Evolutionary conservation across 306 rosid genomes (phyloP).

Genomic region (Citrullus colocynthis): DNA sequence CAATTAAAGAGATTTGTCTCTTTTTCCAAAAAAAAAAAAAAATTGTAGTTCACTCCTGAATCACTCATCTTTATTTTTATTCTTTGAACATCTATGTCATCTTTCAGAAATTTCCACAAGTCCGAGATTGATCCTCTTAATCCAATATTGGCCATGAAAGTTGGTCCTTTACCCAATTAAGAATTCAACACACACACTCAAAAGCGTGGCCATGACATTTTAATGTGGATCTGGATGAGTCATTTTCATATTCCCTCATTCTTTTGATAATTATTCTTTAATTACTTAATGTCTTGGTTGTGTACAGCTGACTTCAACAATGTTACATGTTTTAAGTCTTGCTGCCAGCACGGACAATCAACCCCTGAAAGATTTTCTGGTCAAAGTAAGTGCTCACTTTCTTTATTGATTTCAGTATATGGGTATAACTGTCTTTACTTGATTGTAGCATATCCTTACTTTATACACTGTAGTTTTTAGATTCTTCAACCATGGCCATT

Average conservation of each 20-base stretch:
- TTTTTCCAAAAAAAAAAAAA: background rate
- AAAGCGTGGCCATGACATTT: background rate
- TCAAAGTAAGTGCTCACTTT: slow-evolving; percentile 38
- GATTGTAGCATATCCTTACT: background rate
- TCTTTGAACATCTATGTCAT: background rate
- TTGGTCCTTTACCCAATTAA: background rate
- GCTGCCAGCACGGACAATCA: slow-evolving; percentile 45
- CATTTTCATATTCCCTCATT: background rate
- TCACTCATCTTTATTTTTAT: background rate
- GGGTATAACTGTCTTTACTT: background rate
- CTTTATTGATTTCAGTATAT: background rate
- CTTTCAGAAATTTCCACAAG: background rate
- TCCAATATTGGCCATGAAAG: background rate
- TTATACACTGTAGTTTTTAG: background rate
- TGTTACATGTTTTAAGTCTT: slow-evolving; percentile 71
- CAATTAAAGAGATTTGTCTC: too few relatives aligned
- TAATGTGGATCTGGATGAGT: background rate
- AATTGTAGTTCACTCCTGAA: background rate
- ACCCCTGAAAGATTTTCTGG: slow-evolving; percentile 56
- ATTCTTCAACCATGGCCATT: background rate
- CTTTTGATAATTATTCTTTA: background rate
- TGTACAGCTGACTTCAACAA: slow-evolving; percentile 70
- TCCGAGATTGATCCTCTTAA: background rate
- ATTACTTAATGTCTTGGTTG: background rate
- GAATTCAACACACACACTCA: background rate